Evolutionary conservation across 2,329 filamentous ascomycete species (phyloP).

Genomic region (Pseudopyricularia javanii): DNA sequence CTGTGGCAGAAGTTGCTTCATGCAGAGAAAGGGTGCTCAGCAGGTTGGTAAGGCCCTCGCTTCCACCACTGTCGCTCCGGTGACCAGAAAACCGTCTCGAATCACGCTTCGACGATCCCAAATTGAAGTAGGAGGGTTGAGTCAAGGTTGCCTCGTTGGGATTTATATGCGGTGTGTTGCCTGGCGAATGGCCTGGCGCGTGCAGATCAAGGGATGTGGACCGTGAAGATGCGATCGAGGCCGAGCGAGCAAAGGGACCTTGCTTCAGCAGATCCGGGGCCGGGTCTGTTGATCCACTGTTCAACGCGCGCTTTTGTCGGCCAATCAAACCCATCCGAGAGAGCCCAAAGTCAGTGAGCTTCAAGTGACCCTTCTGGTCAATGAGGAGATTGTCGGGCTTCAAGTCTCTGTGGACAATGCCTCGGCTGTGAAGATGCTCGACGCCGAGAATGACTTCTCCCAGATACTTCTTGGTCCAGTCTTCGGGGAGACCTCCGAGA

Average conservation of each 20-base stretch:
- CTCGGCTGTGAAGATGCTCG: conserved; percentile 84
- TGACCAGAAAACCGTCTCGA: conserved; percentile 63
- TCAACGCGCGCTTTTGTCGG: conserved; percentile 86
- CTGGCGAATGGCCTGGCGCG: conserved; percentile 55
- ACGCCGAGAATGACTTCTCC: conserved; percentile 95
- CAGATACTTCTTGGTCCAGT: conserved; percentile 97
- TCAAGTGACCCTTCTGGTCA: conserved; percentile 90
- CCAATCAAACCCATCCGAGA: conserved; percentile 96
- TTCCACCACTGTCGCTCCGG: conserved; percentile 85
- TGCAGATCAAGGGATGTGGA: conserved; percentile 91
- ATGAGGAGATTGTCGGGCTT: conserved; percentile 97
- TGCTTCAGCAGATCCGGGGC: conserved; percentile 87
- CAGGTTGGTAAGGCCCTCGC: conserved; percentile 73
- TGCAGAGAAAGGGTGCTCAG: conserved; percentile 67
- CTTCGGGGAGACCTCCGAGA: conserved; percentile 80
- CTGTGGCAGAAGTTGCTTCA: conserved; percentile 36
- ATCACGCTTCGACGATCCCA: conserved; percentile 47
- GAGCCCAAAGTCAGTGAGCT: conserved; percentile 92
- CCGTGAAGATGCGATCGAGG: conserved; percentile 78
- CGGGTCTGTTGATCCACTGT: conserved; percentile 62
- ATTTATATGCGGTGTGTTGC: conserved; percentile 75
- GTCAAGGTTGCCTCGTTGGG: conserved; percentile 58
- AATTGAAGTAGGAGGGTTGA: conserved; percentile 88
- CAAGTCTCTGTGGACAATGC: conserved; percentile 91
- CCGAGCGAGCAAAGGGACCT: conserved; percentile 75